These are phyloP conservation scores for Heritiera fomes DNA, from an alignment of 345 rosid genomes.

Conservation along the genomic window DNA sequence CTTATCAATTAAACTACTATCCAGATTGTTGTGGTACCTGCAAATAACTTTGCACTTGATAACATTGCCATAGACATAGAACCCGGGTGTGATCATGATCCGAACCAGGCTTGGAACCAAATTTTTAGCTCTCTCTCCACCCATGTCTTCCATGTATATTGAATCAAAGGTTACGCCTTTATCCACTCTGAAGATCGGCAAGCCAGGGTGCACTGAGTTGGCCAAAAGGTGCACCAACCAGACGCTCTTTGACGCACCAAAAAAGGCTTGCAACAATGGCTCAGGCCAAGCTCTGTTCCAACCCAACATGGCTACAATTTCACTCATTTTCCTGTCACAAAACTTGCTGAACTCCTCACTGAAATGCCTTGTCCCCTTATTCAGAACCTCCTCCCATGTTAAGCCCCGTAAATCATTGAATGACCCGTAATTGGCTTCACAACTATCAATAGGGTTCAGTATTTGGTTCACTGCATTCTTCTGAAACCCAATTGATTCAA, in stretches of 20 bases:
- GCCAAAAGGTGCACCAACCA: slow-evolving; percentile 93
- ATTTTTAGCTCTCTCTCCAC: slow-evolving; percentile 57
- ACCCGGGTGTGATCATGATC: slow-evolving; percentile 90
- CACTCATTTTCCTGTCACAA: slow-evolving; percentile 92
- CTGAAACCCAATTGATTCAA: slow-evolving; percentile 72
- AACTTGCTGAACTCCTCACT: slow-evolving; percentile 84
- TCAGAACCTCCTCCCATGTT: slow-evolving; percentile 87
- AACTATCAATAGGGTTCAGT: slow-evolving; percentile 72
- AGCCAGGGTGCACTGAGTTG: slow-evolving; percentile 80
- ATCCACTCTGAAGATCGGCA: slow-evolving; percentile 77
- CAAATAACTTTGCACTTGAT: slow-evolving; percentile 92
- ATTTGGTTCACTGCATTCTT: slow-evolving; percentile 54
- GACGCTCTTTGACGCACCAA: slow-evolving; percentile 76
- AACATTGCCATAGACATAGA: slow-evolving; percentile 74
- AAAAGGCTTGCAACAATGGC: slow-evolving; percentile 76
- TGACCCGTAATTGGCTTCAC: slow-evolving; percentile 64
- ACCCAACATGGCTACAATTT: slow-evolving; percentile 74
- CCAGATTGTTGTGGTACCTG: slow-evolving; percentile 49
- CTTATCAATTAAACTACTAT: slow-evolving; percentile 20
- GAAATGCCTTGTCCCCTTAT: slow-evolving; percentile 83
- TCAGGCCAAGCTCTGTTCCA: slow-evolving; percentile 94
- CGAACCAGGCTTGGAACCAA: slow-evolving; percentile 56
- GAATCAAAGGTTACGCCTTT: slow-evolving; percentile 60
- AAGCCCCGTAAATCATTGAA: slow-evolving; percentile 54
- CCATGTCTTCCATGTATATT: slow-evolving; percentile 82